Evolutionary conservation across 2,329 filamentous ascomycete species (phyloP), one percentile per base, ranked within the genome.

Genomic region (Beauveria varroae): DNA sequence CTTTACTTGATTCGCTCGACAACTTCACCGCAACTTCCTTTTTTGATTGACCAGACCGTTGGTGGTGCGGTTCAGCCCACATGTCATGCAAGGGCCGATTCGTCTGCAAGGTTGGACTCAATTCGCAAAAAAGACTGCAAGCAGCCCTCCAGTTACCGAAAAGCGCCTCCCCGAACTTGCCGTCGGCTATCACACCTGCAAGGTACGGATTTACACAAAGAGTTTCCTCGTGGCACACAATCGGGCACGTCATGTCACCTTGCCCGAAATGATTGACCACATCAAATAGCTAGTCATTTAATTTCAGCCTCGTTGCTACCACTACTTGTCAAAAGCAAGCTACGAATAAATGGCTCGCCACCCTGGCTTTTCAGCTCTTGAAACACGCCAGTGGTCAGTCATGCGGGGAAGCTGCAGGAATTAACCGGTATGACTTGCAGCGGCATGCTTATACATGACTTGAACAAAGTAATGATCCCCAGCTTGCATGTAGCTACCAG

Each of bases 21-120:
- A 41, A 59, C 47, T 52, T 60, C 47, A 60, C 57, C 57, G 49
- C 57, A 54, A 54, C 52, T 54, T 53, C 26, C 26, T 37, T 43
- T 44, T 44, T 37, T 28, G 40, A 30, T 43, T 26, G 4, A 58
- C 26, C n/a, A n/a, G 7, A 22, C 37, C 47, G 37, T 28, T 44
- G 37, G 49, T 22, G 37, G 26, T 37, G 26, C 40, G 20, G 28
- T 43, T 43, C 34, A 20, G n/a, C 12, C 57, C 40, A 22, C 26
- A 46, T 22, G 26, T 22, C n/a, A 26, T 26, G 22, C 57, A 34
- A 53, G 57, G 40, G 18, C 51, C 37, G 22, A 24, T 46, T 44
- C 40, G 14, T 9, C 34, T 37, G 34, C 46, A 43, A 53, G 37
- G 37, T n/a, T 12, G 40, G 40, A 8, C 14, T 30, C 16, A 18